Evolutionary conservation across 2,329 filamentous ascomycete species (phyloP), one percentile per base, ranked within the genome.

Genomic region (Mycocentrospora acerina): DNA sequence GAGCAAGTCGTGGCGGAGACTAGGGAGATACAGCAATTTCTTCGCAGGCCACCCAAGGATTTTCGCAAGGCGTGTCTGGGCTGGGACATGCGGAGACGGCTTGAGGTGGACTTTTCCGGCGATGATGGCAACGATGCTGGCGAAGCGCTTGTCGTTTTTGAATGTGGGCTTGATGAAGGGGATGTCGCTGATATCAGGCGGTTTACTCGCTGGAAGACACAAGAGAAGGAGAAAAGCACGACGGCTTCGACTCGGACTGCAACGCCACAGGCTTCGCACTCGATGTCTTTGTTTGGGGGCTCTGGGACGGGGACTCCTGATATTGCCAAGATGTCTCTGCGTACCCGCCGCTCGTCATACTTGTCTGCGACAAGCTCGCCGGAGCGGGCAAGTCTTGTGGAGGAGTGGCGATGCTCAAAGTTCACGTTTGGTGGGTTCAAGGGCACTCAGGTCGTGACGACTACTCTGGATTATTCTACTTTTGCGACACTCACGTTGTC

Each of bases 71-170:
- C 81, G 1, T 97, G 87, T 58, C 72, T 86, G 41, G 86, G 86
- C 2, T 97, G 93, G 91, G 88, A 97, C 58, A 97, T 97, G 90
- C 82, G 82, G 36, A 81, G 90, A 44, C 82, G 75, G 46, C 72
- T 97, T 3, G 85, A 93, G 55, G 88, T 95, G 2, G 93, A 98
- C 60, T 97, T 96, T 68, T 86, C 86, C 27, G 82, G 81, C 14
- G 88, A 90, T 50, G 86, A 93, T 67, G 80, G 81, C n/a, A 73
- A 80, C 37, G 80, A 83, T 32, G 84, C 83, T 17, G 90, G 90
- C 14, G 91, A 96, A 66, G 78, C 76, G 12, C 72, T 95, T 26
- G 75, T 94, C 17, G 77, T 95, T 3, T 76, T 96, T 31, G 76
- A 81, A 24, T 86, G 85, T 55, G 89, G 88, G 1, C 66, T 82